A percentile compares a stretch with the other conserved stretches of the same genome.
phyloP scores from a whole-genome alignment of 176 grass and related monocot species.

The Metroxylon sagu region DNA sequence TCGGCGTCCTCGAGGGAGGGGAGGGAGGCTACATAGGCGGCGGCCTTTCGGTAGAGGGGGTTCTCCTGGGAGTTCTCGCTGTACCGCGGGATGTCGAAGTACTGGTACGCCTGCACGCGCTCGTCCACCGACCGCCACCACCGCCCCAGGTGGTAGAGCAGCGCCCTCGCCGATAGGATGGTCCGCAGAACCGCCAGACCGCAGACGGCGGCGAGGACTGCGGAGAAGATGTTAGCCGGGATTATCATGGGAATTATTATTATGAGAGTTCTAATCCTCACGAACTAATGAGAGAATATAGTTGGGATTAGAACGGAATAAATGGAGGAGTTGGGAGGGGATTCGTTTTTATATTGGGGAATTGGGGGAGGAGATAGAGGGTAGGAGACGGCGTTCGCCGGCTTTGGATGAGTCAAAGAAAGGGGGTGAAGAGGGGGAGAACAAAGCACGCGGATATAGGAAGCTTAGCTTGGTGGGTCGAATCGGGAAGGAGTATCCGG shows the following conservation, averaged over 20 bases:
- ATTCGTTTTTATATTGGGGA: no score
- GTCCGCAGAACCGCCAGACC: conserved; percentile 34
- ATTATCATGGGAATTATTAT: background rate
- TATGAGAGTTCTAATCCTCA: no score
- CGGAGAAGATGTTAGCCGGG: background rate
- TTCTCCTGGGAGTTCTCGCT: conserved; percentile 24
- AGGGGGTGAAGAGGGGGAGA: background rate
- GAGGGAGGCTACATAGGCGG: conserved; percentile 40
- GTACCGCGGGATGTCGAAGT: conserved; percentile 52
- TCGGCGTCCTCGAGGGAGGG: conserved; percentile 43
- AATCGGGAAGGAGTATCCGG: no score
- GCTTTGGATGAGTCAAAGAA: conserved; percentile 1
- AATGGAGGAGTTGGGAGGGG: no score
- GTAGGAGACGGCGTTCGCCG: conserved; percentile 1
- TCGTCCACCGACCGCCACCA: conserved; percentile 61
- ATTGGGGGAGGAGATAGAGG: background rate
- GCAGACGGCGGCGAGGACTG: conserved; percentile 16
- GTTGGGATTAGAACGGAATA: background rate
- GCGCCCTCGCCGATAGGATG: conserved; percentile 49
- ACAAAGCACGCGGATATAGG: background rate
- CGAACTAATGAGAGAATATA: no score
- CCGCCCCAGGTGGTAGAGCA: conserved; percentile 24
- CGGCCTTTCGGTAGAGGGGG: conserved; percentile 37
- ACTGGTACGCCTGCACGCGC: conserved; percentile 61
- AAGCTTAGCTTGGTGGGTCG: background rate